phyloP scores from a whole-genome alignment of 495 filamentous ascomycete genomes.

The Thermothielavioides terrestris region DNA sequence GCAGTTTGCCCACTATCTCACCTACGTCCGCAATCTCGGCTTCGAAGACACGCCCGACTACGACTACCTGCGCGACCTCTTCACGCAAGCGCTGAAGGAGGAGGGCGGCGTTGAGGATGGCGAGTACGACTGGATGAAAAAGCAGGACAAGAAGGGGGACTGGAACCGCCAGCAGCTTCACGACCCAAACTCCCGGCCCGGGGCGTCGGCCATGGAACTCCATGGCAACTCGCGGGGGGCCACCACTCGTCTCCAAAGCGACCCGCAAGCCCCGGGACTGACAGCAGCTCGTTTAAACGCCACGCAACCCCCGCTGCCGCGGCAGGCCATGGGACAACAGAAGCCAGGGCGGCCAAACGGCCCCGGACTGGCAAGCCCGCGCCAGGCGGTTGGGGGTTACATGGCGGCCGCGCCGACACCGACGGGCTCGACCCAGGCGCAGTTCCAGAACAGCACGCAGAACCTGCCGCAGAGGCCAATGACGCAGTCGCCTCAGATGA shows the following conservation, averaged over 20 bases:
- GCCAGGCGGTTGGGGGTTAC: conserved; percentile 61
- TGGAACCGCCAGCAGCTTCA: conserved; percentile 59
- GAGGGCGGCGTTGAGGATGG: conserved; percentile 94
- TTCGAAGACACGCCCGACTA: conserved; percentile 99
- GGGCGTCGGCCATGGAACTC: conserved; percentile 68
- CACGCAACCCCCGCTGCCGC: conserved; percentile 83
- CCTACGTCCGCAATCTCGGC: conserved; percentile 92
- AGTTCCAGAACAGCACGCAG: conserved; percentile 83
- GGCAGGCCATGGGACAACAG: conserved; percentile 57
- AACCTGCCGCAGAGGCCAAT: conserved; percentile 66
- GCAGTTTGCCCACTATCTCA: conserved; percentile 96
- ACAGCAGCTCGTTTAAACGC: conserved; percentile 94
- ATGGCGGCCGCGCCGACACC: conserved; percentile 52
- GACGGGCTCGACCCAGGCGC: conserved; percentile 74
- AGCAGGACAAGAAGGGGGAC: conserved; percentile 88
- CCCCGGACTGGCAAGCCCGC: conserved; percentile 63
- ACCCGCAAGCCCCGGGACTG: conserved; percentile 49
- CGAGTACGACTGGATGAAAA: conserved; percentile 99
- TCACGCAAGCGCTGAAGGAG: conserved; percentile 93
- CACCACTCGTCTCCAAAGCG: conserved; percentile 50
- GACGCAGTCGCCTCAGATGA: conserved; percentile 47
- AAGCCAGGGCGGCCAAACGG: conserved; percentile 81
- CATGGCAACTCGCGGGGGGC: conserved; percentile 53
- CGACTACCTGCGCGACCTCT: conserved; percentile 91
- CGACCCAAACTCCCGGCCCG: conserved; percentile 61